Evolutionary conservation across 2,329 filamentous ascomycete genomes (phyloP), one percentile per base, ranked within the genome.

Genomic region (Didymella lethalis): DNA sequence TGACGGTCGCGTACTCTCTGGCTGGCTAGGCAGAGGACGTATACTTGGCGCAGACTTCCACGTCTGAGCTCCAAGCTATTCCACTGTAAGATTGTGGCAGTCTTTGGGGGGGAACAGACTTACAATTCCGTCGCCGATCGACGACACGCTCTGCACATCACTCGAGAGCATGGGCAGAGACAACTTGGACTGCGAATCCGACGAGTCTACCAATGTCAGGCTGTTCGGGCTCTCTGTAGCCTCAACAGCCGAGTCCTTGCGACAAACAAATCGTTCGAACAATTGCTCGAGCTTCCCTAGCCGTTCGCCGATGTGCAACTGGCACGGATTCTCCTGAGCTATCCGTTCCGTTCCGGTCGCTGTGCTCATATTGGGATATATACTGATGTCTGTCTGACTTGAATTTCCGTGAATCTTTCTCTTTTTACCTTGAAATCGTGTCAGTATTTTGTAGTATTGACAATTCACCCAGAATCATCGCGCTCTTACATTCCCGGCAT

Each of bases 401-500:
- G 54, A 59, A 55, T 55, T 57, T 20, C 40, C 54, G 12, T 70
- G 64, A 10, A 66, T 44, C 50, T 71, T 76, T 38, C 62, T 68
- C 53, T 65, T 73, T 54, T 76, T 77, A 64, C 74, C 74, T 77
- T 59, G 26, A n/a, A 29, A 16, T 8, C 14, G 11, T 44, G n/a
- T 71, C 58, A 70, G 62, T 56, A 47, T 48, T 18, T 28, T 12
- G 18, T 26, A 7, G 20, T 25, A 16, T n/a, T 3, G 16, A 31
- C 29, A 20, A 46, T 29, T 31, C 16, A 40, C 36, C 44, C 31
- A 50, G 54, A 28, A 47, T 38, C 4, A 34, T 43, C 29, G 36
- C 23, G 18, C 32, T 64, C 73, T 74, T 63, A 77, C 74, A 77
- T 67, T 76, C 71, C 71, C 73, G 74, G 54, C 71, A 76, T 38